Percentiles rank a stretch among this genome's conserved stretches.
These are phyloP conservation scores for Melanogaster broomeanus DNA, from an alignment of 768 basidiomycete species.

Conservation along the genomic window DNA sequence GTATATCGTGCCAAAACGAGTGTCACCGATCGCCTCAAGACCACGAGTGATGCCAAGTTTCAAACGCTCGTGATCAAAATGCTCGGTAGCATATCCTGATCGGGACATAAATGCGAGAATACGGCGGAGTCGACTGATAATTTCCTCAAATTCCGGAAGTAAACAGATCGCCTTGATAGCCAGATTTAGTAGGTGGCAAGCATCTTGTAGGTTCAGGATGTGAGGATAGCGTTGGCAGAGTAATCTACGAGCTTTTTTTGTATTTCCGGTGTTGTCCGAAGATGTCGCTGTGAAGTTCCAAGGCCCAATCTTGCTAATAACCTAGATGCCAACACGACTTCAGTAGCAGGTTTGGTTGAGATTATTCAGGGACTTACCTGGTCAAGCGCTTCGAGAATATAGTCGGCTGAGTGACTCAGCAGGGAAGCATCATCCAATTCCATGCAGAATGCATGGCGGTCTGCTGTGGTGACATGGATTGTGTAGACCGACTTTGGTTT, in stretches of 20 bases:
- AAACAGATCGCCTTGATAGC: slow-evolving; percentile 24
- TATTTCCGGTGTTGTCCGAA: neutral
- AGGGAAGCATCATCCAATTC: slow-evolving; percentile 17
- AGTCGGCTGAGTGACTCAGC: too few species aligned
- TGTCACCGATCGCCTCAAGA: slow-evolving; percentile 22
- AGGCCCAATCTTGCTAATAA: too few species aligned
- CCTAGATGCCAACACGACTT: neutral
- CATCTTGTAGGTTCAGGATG: slow-evolving; percentile 33
- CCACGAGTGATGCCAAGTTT: slow-evolving; percentile 2
- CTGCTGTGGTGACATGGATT: too few species aligned
- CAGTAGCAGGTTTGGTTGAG: too few species aligned
- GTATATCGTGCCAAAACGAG: slow-evolving; percentile 23
- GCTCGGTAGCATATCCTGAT: neutral
- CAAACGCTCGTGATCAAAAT: neutral
- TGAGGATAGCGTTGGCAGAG: slow-evolving; percentile 15
- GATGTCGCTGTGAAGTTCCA: too few species aligned
- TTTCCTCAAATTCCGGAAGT: neutral
- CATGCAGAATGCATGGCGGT: slow-evolving; percentile 5
- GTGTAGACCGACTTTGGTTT: slow-evolving; percentile 16
- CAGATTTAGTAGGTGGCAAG: slow-evolving; percentile 32
- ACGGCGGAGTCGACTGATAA: neutral
- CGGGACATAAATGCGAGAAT: neutral
- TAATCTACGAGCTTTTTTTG: slow-evolving; percentile 12
- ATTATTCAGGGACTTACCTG: slow-evolving; percentile 9
- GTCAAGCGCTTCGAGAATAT: slow-evolving; percentile 22